phyloP scores from a whole-genome alignment of 805 yeast species.

The Ogataea ganodermae region DNA sequence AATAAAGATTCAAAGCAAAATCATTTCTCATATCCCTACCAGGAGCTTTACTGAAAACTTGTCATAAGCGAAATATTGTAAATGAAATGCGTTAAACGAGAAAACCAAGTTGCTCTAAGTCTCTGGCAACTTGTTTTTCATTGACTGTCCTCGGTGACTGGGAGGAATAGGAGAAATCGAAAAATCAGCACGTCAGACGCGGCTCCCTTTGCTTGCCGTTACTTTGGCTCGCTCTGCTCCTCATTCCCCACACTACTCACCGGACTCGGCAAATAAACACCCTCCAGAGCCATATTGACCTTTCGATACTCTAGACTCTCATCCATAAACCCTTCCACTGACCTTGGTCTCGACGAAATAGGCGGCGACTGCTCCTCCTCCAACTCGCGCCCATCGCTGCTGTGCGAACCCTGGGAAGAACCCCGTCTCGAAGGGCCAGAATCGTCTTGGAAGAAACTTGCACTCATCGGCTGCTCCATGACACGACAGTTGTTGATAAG shows the following conservation, averaged over 20 bases:
- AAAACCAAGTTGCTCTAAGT: no score
- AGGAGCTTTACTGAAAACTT: no score
- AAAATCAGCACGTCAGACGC: no score
- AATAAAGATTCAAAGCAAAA: no score
- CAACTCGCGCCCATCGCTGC: no score
- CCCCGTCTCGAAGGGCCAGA: background rate
- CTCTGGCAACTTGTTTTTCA: no score
- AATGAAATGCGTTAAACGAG: no score
- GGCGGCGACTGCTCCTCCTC: background rate
- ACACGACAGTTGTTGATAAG: slow-evolving; percentile 32
- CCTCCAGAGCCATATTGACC: background rate
- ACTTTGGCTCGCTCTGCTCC: background rate
- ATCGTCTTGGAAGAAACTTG: background rate
- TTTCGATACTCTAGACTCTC: slow-evolving; percentile 5
- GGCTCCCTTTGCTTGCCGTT: no score
- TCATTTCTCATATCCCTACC: no score
- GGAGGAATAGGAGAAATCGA: no score
- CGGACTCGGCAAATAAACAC: background rate
- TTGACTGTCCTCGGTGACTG: no score
- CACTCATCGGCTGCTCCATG: slow-evolving; percentile 26
- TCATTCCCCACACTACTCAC: background rate
- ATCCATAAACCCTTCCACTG: background rate
- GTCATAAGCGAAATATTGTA: no score
- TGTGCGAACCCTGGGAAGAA: slow-evolving; percentile 1
- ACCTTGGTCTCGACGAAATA: background rate